Evolutionary conservation across 2,329 filamentous ascomycete genomes (phyloP), one percentile per base, ranked within the genome.

Genomic region (Aureobasidium vineae): DNA sequence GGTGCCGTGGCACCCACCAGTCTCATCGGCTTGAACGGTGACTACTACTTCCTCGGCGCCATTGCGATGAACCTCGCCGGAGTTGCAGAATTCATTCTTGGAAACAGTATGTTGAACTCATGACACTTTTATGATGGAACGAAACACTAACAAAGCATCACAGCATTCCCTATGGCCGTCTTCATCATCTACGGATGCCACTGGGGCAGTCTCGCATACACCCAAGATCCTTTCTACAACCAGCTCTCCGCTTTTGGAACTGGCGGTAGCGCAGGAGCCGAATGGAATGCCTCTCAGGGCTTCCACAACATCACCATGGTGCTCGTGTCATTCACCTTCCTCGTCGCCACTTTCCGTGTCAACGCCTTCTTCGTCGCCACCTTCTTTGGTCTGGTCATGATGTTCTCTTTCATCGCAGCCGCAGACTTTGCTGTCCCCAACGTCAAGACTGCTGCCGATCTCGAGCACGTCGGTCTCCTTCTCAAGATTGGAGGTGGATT

Each of bases 181-280:
- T 74, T 74, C 60, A 63, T 73, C 65, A 70, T 71, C 64, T 74
- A 70, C 66, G 73, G 73, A 33, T 66, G 53, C 45, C 72, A 74
- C 65, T 73, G 72, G 72, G 61, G 68, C 43, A 68, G 65, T 36
- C 67, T 74, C 8, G 72, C 70, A 11, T 74, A 74, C 68, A 67
- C 67, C 13, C 66, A 70, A 45, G 72, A 73, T 43, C 70, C 72
- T 3, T 66, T 68, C n/a, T 68, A 71, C 60, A 63, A 70, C 40
- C 68, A 69, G 45, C 52, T 67, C 16, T 68, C 65, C 0, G 56
- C 70, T 1, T 72, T 70, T 26, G 57, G 23, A 2, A 60, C 52
- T 13, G 43, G 49, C 21, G 70, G 70, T 53, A 65, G 70, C 53
- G 50, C 50, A 15, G 69, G 70, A n/a, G 65, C 65, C n/a, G 65